Conservation (phyloP, 768 basidiomycete genomes). For the Chalciporus chontae region DNA sequence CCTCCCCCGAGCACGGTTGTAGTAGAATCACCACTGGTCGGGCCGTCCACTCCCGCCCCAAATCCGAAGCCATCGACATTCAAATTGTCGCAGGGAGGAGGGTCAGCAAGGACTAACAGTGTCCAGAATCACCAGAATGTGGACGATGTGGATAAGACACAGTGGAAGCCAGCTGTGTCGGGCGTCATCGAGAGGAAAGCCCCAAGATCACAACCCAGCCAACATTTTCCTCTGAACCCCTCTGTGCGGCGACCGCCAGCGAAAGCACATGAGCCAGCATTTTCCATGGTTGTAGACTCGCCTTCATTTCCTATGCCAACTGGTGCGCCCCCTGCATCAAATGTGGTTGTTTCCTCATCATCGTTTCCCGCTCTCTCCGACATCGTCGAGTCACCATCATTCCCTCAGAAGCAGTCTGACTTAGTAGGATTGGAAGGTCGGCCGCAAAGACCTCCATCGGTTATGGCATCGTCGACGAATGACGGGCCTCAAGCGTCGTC, state of each 20-base stretch:
- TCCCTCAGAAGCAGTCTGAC: conserved; percentile 7
- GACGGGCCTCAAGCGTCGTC: conserved; percentile 1
- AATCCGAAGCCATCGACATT: conserved; percentile 47
- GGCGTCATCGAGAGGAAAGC: conserved; percentile 25
- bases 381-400: conserved; percentile 18
- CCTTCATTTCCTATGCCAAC: conserved; percentile 15
- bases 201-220: conserved; percentile 5
- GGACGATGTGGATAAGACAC: conserved; percentile 28
- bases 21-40: neutral
- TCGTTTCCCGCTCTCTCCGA: conserved; percentile 7
- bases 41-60: neutral
- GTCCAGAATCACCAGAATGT: conserved; percentile 21
- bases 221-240: conserved; percentile 16
- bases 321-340: neutral
- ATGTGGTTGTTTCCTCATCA: neutral
- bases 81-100: conserved; percentile 28
- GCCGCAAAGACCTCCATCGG: conserved; percentile 27
- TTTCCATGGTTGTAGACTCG: conserved; percentile 17
- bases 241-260: conserved; percentile 5
- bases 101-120: conserved; percentile 9
- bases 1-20: neutral
- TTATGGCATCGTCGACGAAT: conserved; percentile 13
- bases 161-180: conserved; percentile 30
- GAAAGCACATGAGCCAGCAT: conserved; percentile 3
- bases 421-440: conserved; percentile 15